Evolutionary conservation across 2,329 filamentous ascomycete genomes (phyloP), one percentile per base, ranked within the genome.

Genomic region (Aspergillaceae sp.): DNA sequence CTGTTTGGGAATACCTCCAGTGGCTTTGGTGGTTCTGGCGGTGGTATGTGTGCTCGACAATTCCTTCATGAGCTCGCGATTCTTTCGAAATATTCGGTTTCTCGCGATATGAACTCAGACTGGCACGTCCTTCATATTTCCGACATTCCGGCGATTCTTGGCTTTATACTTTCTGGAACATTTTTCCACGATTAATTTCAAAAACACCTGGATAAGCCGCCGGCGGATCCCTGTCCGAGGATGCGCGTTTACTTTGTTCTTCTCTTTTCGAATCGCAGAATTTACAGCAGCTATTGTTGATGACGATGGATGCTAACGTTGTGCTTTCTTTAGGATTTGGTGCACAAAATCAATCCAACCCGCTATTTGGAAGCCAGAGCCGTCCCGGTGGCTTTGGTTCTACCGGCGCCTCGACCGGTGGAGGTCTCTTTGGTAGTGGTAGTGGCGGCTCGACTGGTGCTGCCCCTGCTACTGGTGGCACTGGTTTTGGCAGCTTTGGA

Each of bases 31-130:
- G 67, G 66, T 52, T 64, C 65, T 56, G 62, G 65, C 53, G 63
- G 63, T 67, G 66, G 66, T 70, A 69, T 58, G 66, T 68, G 66
- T 68, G 57, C 50, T 52, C 51, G 53, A 55, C 47, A 51, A 51
- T 44, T 44, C 29, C 45, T 48, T 41, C 49, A 51, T 54, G 54
- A 56, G 54, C 53, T 54, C 55, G 56, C 58, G 54, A 55, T 52
- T 52, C 52, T 56, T 51, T 51, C 50, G 19, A 19, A 19, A 19
- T 53, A 50, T 38, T 37, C 40, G 42, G 35, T 44, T 36, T 49
- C 32, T 10, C n/a, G 7, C 19, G 7, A 7, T 6, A 27, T 29
- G 28, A 30, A 28, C 30, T 27, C 32, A 11, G 27, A 36, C 9
- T 40, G 28, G 38, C 26, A 10, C 28, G 10, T 40, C 2, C 19